Conservation (phyloP, 2,329 filamentous ascomycete species). For the Waltergamsia citrina region DNA sequence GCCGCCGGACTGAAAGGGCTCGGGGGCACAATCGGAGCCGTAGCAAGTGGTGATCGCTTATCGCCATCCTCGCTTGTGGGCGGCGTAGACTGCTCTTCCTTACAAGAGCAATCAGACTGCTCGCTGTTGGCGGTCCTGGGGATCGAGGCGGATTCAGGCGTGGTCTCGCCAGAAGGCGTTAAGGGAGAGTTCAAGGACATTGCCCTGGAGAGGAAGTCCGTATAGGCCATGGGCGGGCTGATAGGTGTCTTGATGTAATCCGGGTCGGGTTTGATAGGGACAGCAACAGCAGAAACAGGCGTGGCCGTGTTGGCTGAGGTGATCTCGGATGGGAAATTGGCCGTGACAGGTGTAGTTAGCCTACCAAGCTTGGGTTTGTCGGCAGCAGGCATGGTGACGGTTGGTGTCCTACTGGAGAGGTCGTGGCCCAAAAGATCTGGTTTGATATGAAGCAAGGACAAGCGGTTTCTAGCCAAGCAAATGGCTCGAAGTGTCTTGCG, state of each 20-base stretch:
- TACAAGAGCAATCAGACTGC: conserved; percentile 46
- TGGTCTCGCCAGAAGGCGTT: conserved; percentile 40
- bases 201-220: conserved; percentile 76
- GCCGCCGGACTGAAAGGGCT: conserved; percentile 41
- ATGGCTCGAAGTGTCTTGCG: conserved; percentile 2
- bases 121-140: conserved; percentile 50
- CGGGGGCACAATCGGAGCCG: conserved; percentile 28
- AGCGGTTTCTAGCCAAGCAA: conserved; percentile 4
- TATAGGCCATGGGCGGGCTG: conserved; percentile 81
- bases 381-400: conserved; percentile 33
- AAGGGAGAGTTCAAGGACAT: conserved; percentile 64
- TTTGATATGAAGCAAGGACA: not conserved
- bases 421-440: not conserved
- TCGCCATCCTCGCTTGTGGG: conserved; percentile 16
- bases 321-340: conserved; percentile 51
- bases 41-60: conserved; percentile 17
- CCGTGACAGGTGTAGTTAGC: conserved; percentile 53
- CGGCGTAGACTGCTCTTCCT: conserved; percentile 42
- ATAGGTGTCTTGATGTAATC: conserved; percentile 78
- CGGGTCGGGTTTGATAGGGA: conserved; percentile 28
- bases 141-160: conserved; percentile 33
- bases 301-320: conserved; percentile 58
- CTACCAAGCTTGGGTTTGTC: conserved; percentile 51
- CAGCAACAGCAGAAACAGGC: conserved; percentile 45
- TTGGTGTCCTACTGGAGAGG: conserved; percentile 1